Evolutionary conservation across 306 rosid species (phyloP).

Genomic region (Prinsepia uniflora): DNA sequence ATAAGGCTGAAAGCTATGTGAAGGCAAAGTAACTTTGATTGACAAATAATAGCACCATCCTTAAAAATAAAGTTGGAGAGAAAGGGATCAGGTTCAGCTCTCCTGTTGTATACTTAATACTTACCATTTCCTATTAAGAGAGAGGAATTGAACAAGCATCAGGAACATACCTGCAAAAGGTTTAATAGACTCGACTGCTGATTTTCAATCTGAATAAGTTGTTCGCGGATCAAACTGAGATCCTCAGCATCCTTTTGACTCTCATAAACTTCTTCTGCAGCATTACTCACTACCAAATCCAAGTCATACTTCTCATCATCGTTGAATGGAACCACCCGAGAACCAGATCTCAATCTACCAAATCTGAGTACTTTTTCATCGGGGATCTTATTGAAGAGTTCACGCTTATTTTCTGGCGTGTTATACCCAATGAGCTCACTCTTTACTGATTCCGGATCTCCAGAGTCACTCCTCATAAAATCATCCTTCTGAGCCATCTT

Average conservation of each 20-base stretch:
- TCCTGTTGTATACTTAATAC: background rate
- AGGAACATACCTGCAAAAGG: conserved; percentile 71
- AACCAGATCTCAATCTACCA: conserved; percentile 47
- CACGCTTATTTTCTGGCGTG: conserved; percentile 40
- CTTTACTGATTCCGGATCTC: conserved; percentile 32
- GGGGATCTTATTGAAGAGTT: conserved; percentile 41
- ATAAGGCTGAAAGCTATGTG: background rate
- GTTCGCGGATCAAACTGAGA: conserved; percentile 74
- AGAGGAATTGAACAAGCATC: background rate
- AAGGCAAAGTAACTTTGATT: conserved; percentile 1
- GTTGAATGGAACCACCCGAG: conserved; percentile 70
- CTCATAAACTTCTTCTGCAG: conserved; percentile 51
- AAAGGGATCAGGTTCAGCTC: background rate
- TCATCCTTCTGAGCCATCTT: conserved; percentile 39
- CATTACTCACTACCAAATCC: conserved; percentile 34
- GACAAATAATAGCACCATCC: background rate
- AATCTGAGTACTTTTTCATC: conserved; percentile 54
- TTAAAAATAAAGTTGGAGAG: background rate
- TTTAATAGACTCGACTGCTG: conserved; percentile 83
- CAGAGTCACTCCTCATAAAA: conserved; percentile 32
- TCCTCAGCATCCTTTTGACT: conserved; percentile 72
- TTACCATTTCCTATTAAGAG: background rate
- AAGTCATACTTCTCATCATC: conserved; percentile 34
- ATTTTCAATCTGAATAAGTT: conserved; percentile 91
- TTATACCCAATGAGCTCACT: conserved; percentile 31